phyloP scores from a whole-genome alignment of 2,329 filamentous ascomycete species.

The Coniochaeta sp. region DNA sequence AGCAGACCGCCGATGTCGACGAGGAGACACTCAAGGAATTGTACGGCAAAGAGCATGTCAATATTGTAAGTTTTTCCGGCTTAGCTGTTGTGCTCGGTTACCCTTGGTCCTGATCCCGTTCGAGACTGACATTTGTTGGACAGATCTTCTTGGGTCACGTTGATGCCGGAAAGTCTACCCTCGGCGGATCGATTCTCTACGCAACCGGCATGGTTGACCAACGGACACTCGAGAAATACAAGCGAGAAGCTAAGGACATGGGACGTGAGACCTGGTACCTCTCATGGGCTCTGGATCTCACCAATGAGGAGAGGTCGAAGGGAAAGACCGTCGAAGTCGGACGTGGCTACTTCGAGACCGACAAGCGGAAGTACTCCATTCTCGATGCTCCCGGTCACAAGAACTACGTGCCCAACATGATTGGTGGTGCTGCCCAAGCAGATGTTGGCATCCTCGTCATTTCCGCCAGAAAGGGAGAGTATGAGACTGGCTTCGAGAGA shows the following conservation, averaged over 20 bases:
- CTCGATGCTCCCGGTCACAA: slow-evolving; percentile 97
- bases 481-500: slow-evolving; percentile 95
- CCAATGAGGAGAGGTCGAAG: slow-evolving; percentile 91
- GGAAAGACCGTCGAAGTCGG: slow-evolving; percentile 98
- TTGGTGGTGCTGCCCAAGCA: slow-evolving; percentile 87
- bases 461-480: slow-evolving; percentile 93
- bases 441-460: slow-evolving; percentile 95
- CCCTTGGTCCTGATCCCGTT: background rate
- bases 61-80: slow-evolving; percentile 56
- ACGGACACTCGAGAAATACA: slow-evolving; percentile 96
- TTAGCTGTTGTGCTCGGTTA: background rate
- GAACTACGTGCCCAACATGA: slow-evolving; percentile 97
- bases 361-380: slow-evolving; percentile 93
- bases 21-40: slow-evolving; percentile 80
- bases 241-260: slow-evolving; percentile 89
- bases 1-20: slow-evolving; percentile 69
- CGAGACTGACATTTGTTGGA: background rate
- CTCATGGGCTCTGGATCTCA: slow-evolving; percentile 96
- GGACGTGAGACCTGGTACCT: slow-evolving; percentile 98
- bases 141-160: slow-evolving; percentile 60
- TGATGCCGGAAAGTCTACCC: slow-evolving; percentile 94
- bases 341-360: slow-evolving; percentile 91
- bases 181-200: slow-evolving; percentile 89
- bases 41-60: slow-evolving; percentile 88
- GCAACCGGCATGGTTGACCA: slow-evolving; percentile 99